Conservation (phyloP, 768 basidiomycete genomes). For the Rossbeevera mucosa region DNA sequence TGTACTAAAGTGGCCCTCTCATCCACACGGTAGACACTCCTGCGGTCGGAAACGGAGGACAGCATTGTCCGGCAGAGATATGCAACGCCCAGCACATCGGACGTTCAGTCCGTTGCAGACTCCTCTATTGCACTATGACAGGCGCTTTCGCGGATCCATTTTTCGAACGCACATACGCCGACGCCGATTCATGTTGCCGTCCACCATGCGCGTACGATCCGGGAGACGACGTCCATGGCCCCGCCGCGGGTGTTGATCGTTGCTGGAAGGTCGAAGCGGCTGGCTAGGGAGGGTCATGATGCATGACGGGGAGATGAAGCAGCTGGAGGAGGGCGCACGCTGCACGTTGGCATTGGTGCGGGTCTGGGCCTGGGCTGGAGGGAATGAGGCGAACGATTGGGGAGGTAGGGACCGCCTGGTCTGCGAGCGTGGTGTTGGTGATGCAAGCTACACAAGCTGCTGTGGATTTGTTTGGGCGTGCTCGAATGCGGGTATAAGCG, state of each 20-base stretch:
- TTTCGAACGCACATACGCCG: conserved; percentile 52
- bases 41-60: conserved; percentile 85
- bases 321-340: conserved; percentile 56
- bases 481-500: not conserved
- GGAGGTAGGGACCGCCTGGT: conserved; percentile 71
- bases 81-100: conserved; percentile 29
- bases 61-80: conserved; percentile 69
- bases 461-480: not conserved
- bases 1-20: not conserved
- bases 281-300: conserved; percentile 67
- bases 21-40: conserved; percentile 40
- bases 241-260: conserved; percentile 51
- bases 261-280: conserved; percentile 67
- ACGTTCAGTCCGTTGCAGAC: not conserved
- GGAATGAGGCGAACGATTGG: conserved; percentile 75
- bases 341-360: conserved; percentile 18
- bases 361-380: conserved; percentile 4
- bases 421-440: conserved; percentile 55
- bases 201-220: conserved; percentile 33
- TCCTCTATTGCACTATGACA: conserved; percentile 11
- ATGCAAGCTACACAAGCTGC: conserved; percentile 52
- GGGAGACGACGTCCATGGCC: conserved; percentile 22
- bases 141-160: conserved; percentile 57
- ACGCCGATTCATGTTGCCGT: conserved; percentile 56
- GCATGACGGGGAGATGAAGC: conserved; percentile 66